Conservation (phyloP, 495 filamentous ascomycete species). For the Daldinia vernicosa region DNA sequence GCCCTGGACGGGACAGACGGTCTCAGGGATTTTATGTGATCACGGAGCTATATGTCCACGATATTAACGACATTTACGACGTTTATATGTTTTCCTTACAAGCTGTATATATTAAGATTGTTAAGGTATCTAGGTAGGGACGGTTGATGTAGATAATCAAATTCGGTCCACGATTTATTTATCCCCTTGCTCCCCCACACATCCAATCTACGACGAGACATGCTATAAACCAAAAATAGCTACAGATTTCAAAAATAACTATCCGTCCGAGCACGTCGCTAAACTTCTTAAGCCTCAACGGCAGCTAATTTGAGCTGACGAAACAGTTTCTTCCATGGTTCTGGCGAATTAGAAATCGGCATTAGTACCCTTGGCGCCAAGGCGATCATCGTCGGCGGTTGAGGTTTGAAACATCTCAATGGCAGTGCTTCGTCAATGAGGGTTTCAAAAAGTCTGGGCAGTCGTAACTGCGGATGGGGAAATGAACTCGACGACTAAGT, state of each 20-base stretch:
- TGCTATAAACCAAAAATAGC: constrained; percentile 34
- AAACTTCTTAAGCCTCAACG: constrained; percentile 6
- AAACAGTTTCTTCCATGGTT: constrained; percentile 23
- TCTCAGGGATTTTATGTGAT: background rate
- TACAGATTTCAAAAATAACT: constrained; percentile 9
- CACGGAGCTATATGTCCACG: background rate
- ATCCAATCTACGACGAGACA: constrained; percentile 5
- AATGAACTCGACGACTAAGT: background rate
- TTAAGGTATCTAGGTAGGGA: constrained; percentile 5
- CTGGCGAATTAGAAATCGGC: constrained; percentile 9
- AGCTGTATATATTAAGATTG: background rate
- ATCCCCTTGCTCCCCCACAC: constrained; percentile 8
- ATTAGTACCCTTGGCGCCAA: constrained; percentile 36
- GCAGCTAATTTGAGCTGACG: constrained; percentile 10
- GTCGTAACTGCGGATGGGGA: background rate
- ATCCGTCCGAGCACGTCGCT: constrained; percentile 1
- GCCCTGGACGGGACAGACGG: constrained; percentile 1
- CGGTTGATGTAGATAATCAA: constrained; percentile 1
- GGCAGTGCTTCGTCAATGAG: constrained; percentile 22
- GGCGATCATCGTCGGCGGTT: constrained; percentile 22
- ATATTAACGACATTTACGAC: background rate
- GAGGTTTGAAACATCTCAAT: constrained; percentile 31
- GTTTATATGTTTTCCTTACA: background rate
- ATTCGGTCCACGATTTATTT: background rate
- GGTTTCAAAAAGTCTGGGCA: constrained; percentile 31